Percentiles rank a stretch among this genome's conserved stretches.
Conservation (phyloP, 441 rosid species). For the Adansonia grandidieri region DNA sequence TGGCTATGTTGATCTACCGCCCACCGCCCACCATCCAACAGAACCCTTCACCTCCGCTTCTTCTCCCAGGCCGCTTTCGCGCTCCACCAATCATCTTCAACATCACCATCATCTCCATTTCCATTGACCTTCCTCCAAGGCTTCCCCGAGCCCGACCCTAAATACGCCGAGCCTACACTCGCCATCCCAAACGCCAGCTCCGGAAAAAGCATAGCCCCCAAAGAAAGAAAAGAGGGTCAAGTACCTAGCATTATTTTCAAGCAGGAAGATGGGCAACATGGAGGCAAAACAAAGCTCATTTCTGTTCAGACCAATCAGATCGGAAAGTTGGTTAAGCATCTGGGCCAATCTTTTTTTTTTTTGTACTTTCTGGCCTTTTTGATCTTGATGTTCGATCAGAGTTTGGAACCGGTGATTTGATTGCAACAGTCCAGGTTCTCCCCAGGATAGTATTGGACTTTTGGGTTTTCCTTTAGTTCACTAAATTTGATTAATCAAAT, state of each 20-base stretch:
- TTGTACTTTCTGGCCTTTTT: slow-evolving; percentile 70
- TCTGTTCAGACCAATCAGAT: slow-evolving; percentile 81
- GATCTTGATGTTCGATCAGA: slow-evolving; percentile 80
- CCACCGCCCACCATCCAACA: slow-evolving; percentile 47
- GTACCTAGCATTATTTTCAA: slow-evolving; percentile 84
- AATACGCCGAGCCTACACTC: slow-evolving; percentile 61
- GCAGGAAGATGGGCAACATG: slow-evolving; percentile 87
- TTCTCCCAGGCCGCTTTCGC: slow-evolving; percentile 64
- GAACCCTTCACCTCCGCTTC: slow-evolving; percentile 49
- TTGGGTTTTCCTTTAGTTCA: background rate
- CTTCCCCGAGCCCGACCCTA: slow-evolving; percentile 72
- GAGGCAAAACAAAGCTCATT: slow-evolving; percentile 87
- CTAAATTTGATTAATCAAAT: background rate
- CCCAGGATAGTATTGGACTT: slow-evolving; percentile 62
- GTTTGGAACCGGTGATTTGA: slow-evolving; percentile 55
- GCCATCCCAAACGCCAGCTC: slow-evolving; percentile 71
- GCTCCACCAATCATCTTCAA: slow-evolving; percentile 27
- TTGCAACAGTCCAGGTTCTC: slow-evolving; percentile 79
- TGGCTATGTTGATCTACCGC: slow-evolving; percentile 58
- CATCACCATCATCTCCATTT: background rate
- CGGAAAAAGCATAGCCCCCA: slow-evolving; percentile 62
- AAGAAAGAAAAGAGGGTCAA: slow-evolving; percentile 79
- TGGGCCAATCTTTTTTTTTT: slow-evolving; percentile 63
- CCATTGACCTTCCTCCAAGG: slow-evolving; percentile 60
- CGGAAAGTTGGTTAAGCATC: slow-evolving; percentile 71